These are phyloP conservation scores for Areca catechu DNA, from an alignment of 176 grass and related monocot genomes.

Conservation along the genomic window DNA sequence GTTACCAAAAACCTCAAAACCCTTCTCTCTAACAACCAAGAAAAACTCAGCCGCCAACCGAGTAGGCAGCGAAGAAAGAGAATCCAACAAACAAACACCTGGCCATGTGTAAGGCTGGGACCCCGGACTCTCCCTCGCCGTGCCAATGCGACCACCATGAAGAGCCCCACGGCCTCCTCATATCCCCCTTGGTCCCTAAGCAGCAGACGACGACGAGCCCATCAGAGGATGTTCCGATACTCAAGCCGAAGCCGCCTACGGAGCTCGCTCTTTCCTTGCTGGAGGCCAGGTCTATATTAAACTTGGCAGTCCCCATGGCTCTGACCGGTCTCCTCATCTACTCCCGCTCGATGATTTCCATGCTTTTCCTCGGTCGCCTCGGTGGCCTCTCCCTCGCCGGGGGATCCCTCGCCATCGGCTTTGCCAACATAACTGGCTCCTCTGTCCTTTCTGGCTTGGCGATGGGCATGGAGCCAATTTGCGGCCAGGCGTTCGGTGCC, in stretches of 20 bases:
- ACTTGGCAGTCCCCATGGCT: conserved; percentile 60
- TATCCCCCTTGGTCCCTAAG: no score
- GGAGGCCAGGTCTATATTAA: conserved; percentile 48
- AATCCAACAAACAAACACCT: no score
- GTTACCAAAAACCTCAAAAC: no score
- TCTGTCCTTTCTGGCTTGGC: conserved; percentile 74
- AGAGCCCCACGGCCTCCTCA: no score
- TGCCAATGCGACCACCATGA: no score
- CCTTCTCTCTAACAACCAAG: no score
- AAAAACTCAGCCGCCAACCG: no score
- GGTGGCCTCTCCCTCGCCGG: conserved; percentile 67
- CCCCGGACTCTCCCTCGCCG: no score
- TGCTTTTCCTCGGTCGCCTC: conserved; percentile 71
- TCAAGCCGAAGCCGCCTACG: conserved; percentile 19
- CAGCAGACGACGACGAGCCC: no score
- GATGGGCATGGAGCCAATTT: conserved; percentile 91
- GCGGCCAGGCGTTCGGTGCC: conserved; percentile 72
- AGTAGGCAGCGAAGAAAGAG: no score
- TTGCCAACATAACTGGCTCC: conserved; percentile 79
- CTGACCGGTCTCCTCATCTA: conserved; percentile 63
- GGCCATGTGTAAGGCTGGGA: no score
- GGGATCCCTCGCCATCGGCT: conserved; percentile 77
- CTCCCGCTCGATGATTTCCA: conserved; percentile 90
- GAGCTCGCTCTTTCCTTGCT: conserved; percentile 2
- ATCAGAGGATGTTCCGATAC: conserved; percentile 1